Evolutionary conservation across 2,329 filamentous ascomycete genomes (phyloP), one percentile per base, ranked within the genome.

Genomic region (Alternaria longipes): DNA sequence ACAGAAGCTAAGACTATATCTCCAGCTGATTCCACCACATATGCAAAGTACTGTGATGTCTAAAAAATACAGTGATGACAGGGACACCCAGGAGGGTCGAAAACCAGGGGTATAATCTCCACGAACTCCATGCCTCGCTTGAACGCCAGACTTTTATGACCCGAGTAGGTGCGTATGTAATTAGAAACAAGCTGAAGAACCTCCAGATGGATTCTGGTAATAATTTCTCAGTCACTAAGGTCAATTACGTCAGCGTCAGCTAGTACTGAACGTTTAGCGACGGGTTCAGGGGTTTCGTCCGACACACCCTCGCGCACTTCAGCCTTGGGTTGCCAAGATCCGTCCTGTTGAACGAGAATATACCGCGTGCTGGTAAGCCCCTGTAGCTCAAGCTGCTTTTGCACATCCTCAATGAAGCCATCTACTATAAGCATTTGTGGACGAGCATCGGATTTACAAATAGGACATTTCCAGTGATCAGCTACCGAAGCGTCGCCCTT

Each of bases 401-500:
- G 84, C 0, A 97, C 87, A 0, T 85, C 79, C 12, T 84, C 73
- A 45, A 97, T 82, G 74, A 93, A 97, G 2, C 86, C 86, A 71
- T 98, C 94, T 6, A 94, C 81, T 2, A 88, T 78, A 1, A 98
- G 84, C 62, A 82, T 86, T 24, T 84, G 82, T 0, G 94, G 95
- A 14, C 94, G 86, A 11, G 91, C 93, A 76, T 97, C 94, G 32
- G 81, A 82, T 26, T 84, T 83, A 77, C 94, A 98, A 30, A 97
- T 87, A 0, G 95, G 95, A 70, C 95, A 99, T 64, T 86, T 90
- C 93, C 94, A 97, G 54, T 87, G 86, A 71, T 95, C 92, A 0
- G 86, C 82, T 56, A 85, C 79, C 2, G 76, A 70, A 0, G 54
- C 65, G 38, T 73, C 64, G 14, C 66, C 68, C 16, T 69, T 68